These are phyloP conservation scores for Purpureocillium lavendulum DNA, from an alignment of 2,329 filamentous ascomycete genomes.

Conservation along the genomic window DNA sequence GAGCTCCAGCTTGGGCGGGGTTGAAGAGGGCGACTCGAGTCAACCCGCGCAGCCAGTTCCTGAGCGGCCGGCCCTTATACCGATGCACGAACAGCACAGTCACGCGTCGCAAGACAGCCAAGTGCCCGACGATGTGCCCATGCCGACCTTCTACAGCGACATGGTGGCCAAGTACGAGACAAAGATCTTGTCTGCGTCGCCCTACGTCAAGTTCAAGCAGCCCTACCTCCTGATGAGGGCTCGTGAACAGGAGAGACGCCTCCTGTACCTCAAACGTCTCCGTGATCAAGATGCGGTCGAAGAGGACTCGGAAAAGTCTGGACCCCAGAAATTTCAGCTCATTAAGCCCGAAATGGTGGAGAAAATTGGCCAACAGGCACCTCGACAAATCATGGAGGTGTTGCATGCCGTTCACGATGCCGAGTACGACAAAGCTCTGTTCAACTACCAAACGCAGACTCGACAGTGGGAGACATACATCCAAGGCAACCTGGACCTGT, in stretches of 20 bases:
- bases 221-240: slow-evolving; percentile 90
- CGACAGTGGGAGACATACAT: slow-evolving; percentile 95
- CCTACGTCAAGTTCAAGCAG: slow-evolving; percentile 91
- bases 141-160: slow-evolving; percentile 89
- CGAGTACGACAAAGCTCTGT: slow-evolving; percentile 89
- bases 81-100: slow-evolving; percentile 35
- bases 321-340: slow-evolving; percentile 71
- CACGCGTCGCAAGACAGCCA: slow-evolving; percentile 42
- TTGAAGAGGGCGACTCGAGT: slow-evolving; percentile 17
- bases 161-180: slow-evolving; percentile 91
- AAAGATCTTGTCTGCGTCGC: slow-evolving; percentile 87
- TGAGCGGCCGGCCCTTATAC: slow-evolving; percentile 19
- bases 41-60: slow-evolving; percentile 13
- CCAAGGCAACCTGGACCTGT: slow-evolving; percentile 77
- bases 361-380: slow-evolving; percentile 67
- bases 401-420: slow-evolving; percentile 91
- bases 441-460: slow-evolving; percentile 91
- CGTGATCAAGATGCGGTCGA: slow-evolving; percentile 65
- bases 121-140: slow-evolving; percentile 69
- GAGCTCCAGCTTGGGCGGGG: slow-evolving; percentile 15
- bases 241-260: slow-evolving; percentile 77
- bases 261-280: slow-evolving; percentile 74
- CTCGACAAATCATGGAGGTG: slow-evolving; percentile 84
- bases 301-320: slow-evolving; percentile 53
- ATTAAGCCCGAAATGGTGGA: slow-evolving; percentile 96